These are phyloP conservation scores for Microbotryomycetes sp. DNA, from an alignment of 1,284 basidiomycete genomes.

Conservation along the genomic window DNA sequence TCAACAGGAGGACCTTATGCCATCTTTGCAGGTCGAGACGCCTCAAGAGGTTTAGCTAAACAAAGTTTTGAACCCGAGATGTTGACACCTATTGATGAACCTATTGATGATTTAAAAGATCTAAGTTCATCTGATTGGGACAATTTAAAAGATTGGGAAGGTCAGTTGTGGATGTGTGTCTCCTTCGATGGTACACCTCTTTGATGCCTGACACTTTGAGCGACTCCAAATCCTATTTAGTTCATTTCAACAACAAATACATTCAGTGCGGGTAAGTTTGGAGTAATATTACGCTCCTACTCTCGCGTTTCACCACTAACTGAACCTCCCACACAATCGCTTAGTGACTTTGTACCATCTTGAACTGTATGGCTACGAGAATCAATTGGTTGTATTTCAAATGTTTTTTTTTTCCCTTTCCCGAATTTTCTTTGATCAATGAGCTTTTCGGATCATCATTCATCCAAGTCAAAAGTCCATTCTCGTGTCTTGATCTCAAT, in stretches of 20 bases:
- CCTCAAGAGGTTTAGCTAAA: constrained; percentile 38
- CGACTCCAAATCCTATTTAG: neutral
- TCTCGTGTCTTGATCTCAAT: too few relatives aligned
- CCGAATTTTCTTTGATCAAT: too few relatives aligned
- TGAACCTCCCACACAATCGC: too few relatives aligned
- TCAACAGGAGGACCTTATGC: constrained; percentile 27
- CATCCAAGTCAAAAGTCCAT: too few relatives aligned
- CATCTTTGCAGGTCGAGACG: constrained; percentile 39
- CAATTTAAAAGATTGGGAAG: constrained; percentile 37
- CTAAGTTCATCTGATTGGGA: constrained; percentile 34
- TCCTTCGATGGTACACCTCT: neutral
- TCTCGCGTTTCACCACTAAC: too few relatives aligned
- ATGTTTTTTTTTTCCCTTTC: too few relatives aligned
- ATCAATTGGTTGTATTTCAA: too few relatives aligned
- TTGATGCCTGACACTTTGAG: neutral
- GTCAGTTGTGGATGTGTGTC: constrained; percentile 8
- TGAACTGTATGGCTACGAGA: too few relatives aligned
- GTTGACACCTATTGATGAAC: constrained; percentile 35
- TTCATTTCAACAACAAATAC: constrained; percentile 31
- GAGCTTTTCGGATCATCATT: too few relatives aligned
- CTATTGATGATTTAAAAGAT: constrained; percentile 36
- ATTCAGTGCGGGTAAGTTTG: constrained; percentile 28
- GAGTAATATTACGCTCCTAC: too few relatives aligned
- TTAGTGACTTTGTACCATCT: too few relatives aligned
- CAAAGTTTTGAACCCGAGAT: constrained; percentile 38